These are phyloP conservation scores for Obba rivulosa DNA, from an alignment of 768 basidiomycete species.

Conservation along the genomic window DNA sequence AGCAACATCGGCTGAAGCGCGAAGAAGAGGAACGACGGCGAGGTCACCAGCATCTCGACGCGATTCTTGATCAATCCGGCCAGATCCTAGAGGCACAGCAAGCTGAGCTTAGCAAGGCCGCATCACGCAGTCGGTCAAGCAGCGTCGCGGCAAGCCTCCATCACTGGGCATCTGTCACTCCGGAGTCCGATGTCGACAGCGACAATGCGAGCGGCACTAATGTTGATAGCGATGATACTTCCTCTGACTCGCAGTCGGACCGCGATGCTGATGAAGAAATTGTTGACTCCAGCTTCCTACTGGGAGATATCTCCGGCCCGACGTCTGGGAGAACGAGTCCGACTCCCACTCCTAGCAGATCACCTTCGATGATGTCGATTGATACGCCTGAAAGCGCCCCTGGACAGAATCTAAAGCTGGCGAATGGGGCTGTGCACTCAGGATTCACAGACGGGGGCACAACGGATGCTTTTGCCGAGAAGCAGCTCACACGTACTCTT, in stretches of 20 bases:
- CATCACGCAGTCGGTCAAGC: slow-evolving; percentile 48
- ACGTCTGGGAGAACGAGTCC: background rate
- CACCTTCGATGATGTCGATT: background rate
- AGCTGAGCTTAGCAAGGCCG: slow-evolving; percentile 50
- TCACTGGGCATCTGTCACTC: slow-evolving; percentile 13
- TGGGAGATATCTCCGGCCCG: background rate
- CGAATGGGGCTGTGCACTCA: background rate
- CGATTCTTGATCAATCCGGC: slow-evolving; percentile 85
- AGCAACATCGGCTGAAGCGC: slow-evolving; percentile 53
- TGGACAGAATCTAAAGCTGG: background rate
- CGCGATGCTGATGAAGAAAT: background rate
- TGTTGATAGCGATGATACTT: slow-evolving; percentile 33
- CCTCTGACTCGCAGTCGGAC: slow-evolving; percentile 6
- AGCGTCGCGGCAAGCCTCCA: slow-evolving; percentile 25
- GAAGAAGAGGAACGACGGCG: slow-evolving; percentile 76
- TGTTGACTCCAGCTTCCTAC: background rate
- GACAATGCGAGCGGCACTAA: slow-evolving; percentile 24
- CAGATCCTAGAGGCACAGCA: slow-evolving; percentile 83
- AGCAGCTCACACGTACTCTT: no score
- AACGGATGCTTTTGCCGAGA: slow-evolving; percentile 6
- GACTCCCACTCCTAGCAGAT: background rate
- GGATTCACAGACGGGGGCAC: slow-evolving; percentile 3
- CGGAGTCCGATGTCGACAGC: slow-evolving; percentile 25
- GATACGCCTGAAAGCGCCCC: background rate
- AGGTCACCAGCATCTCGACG: slow-evolving; percentile 84